Percentiles rank a stretch among this genome's conserved stretches.
phyloP scores from a whole-genome alignment of 345 rosid genomes.

The Geranium rotundifolium region DNA sequence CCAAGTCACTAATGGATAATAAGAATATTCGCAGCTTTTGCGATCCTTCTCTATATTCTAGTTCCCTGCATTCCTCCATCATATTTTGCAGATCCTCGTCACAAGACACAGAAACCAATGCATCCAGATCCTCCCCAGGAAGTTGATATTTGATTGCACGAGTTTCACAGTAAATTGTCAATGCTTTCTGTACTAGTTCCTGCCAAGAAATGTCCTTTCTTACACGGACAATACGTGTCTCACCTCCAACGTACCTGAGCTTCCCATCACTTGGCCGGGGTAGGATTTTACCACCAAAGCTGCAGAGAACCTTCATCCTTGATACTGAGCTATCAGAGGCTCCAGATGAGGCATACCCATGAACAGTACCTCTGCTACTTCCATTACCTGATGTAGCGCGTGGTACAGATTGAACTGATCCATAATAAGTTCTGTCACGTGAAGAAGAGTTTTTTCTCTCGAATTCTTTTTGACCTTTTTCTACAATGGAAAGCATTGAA shows the following conservation, averaged over 20 bases:
- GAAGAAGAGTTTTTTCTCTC: slow-evolving; percentile 29
- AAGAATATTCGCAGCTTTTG: slow-evolving; percentile 68
- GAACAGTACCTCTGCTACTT: slow-evolving; percentile 20
- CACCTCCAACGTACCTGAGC: slow-evolving; percentile 89
- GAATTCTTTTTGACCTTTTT: slow-evolving; percentile 33
- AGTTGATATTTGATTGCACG: slow-evolving; percentile 75
- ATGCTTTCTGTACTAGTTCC: slow-evolving; percentile 48
- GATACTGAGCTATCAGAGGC: slow-evolving; percentile 32
- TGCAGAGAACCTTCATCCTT: slow-evolving; percentile 72
- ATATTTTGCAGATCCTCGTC: slow-evolving; percentile 83
- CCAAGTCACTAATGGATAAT: slow-evolving; percentile 54
- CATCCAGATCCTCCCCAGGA: slow-evolving; percentile 96
- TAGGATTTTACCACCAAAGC: slow-evolving; percentile 77
- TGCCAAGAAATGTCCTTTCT: slow-evolving; percentile 55
- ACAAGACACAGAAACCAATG: slow-evolving; percentile 85
- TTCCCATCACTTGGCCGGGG: slow-evolving; percentile 88
- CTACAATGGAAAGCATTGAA: slow-evolving; percentile 32
- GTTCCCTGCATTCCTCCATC: slow-evolving; percentile 73
- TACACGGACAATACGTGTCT: slow-evolving; percentile 55
- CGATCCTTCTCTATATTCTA: slow-evolving; percentile 45
- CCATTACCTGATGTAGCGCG: slow-evolving; percentile 30
- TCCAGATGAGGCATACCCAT: slow-evolving; percentile 26
- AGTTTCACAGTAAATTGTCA: slow-evolving; percentile 51
- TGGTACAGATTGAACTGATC: slow-evolving; percentile 39
- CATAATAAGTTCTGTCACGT: slow-evolving; percentile 7